Evolutionary conservation across 192 early-diverging fungal genomes (phyloP), one percentile per base, ranked within the genome.

Genomic region (Helicostylum pulchrum): DNA sequence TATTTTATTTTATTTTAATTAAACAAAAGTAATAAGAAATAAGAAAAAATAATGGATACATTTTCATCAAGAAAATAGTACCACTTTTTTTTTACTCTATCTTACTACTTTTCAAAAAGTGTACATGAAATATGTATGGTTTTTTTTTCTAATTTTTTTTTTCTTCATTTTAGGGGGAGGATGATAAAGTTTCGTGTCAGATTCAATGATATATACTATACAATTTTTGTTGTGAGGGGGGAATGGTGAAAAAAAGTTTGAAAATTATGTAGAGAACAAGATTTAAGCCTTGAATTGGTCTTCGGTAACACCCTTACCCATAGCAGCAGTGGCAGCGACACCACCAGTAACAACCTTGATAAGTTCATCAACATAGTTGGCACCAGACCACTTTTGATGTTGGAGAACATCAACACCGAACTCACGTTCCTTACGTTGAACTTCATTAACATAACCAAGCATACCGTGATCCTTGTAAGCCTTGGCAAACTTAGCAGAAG

Each of bases 301-400:
- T 69, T 93, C 90, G 14, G 90, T 93, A 44, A 90, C 92, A 61
- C 92, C 96, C 67, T 89, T 85, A 64, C 94, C 96, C 93, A 99
- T 94, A 57, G 96, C 96, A 42, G 96, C 89, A 17, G 94, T 96
- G 17, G 94, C 87, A 6, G 92, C 88, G 20, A 99, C 93, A 77
- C 96, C 96, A 66, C 94, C 94, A 17, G 87, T 85, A 66, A 95
- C 94, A 51, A 90, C 92, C 75, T 92, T 93, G 83, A 99, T 87
- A 51, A 89, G 69, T 67, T 82, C 82, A 73, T 89, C 86, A 62
- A 83, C 79, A 76, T 88, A 89, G 71, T 80, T 79, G 30, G 86
- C 86, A 68, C 86, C 87, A 52, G 86, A 88, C 86, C 87, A 89
- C 68, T 84, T 87, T 67, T 89, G 96, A 79, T 99, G 94, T 15